phyloP scores from a whole-genome alignment of 2,329 filamentous ascomycete species.

The Apiospora malaysiana region DNA sequence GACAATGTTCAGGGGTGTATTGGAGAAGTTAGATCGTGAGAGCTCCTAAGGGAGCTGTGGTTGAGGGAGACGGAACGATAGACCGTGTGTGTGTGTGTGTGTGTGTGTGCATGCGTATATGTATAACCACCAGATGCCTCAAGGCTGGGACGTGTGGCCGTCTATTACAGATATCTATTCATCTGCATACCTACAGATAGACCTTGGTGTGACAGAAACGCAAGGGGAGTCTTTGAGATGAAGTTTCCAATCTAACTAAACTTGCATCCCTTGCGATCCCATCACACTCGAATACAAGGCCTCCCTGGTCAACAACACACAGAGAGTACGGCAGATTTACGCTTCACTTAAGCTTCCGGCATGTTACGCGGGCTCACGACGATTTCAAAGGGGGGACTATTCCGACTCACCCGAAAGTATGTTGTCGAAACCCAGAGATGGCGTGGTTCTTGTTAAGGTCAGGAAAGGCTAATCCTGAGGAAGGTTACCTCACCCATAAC shows the following conservation, averaged over 20 bases:
- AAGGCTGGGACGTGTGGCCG: neutral
- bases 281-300: neutral
- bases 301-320: neutral
- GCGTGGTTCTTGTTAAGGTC: neutral
- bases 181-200: neutral
- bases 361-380: neutral
- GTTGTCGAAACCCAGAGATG: neutral
- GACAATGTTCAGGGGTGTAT: conserved; percentile 61
- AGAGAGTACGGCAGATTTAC: neutral
- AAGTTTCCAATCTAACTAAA: neutral
- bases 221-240: neutral
- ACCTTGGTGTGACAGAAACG: neutral
- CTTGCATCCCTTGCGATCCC: neutral
- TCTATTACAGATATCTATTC: neutral
- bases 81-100: too few species aligned
- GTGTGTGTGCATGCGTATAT: neutral
- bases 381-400: neutral
- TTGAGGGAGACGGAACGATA: too few species aligned
- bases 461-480: neutral
- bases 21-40: conserved; percentile 38
- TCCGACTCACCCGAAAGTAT: neutral
- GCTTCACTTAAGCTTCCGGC: neutral
- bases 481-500: neutral
- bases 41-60: neutral
- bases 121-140: neutral